A percentile compares a stretch with the other conserved stretches of the same genome.
Conservation (phyloP, 2,329 filamentous ascomycete species). For the Aspergillus calidoustus region DNA sequence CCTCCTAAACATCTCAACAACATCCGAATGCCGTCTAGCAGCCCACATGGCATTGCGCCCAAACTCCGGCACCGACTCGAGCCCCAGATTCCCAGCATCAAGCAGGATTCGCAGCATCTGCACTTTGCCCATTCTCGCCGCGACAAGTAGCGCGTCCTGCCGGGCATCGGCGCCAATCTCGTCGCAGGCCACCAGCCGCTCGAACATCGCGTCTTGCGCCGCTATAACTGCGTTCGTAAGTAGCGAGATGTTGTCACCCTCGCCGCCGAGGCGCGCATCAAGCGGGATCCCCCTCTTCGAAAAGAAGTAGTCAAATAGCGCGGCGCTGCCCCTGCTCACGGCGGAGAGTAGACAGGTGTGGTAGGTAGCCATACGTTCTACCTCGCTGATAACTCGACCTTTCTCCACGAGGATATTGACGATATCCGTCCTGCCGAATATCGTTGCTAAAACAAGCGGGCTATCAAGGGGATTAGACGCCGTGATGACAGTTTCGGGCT, state of each 20-base stretch:
- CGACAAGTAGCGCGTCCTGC: background rate
- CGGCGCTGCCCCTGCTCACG: background rate
- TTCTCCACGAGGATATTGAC: background rate
- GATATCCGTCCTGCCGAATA: background rate
- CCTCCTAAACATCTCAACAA: background rate
- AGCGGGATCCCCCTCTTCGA: background rate
- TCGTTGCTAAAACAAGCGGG: background rate
- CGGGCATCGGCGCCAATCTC: background rate
- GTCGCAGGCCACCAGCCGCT: background rate
- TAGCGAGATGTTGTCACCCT: background rate
- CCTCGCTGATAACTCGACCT: background rate
- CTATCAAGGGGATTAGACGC: background rate
- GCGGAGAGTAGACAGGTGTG: background rate
- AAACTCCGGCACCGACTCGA: background rate
- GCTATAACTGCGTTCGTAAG: background rate
- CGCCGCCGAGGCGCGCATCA: too few species aligned
- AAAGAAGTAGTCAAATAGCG: background rate
- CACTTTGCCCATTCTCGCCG: background rate
- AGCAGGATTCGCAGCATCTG: background rate
- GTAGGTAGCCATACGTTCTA: background rate
- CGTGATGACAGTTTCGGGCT: background rate
- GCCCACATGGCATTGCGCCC: background rate
- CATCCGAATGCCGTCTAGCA: background rate
- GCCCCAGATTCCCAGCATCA: background rate
- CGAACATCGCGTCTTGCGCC: background rate